These are phyloP conservation scores for Rhizophora mangle DNA, from an alignment of 345 rosid genomes.

Conservation along the genomic window DNA sequence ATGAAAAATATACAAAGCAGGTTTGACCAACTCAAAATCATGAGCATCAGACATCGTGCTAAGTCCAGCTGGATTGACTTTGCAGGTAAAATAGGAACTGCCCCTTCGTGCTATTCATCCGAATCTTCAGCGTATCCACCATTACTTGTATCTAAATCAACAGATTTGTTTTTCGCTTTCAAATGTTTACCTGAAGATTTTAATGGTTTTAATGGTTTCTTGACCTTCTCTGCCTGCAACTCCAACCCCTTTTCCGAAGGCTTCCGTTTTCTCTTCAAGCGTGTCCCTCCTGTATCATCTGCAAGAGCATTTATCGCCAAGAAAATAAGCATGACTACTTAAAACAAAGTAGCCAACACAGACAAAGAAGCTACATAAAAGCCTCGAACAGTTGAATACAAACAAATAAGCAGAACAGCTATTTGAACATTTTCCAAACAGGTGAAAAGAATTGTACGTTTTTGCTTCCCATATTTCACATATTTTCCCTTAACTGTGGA, in stretches of 20 bases:
- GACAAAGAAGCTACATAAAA: neutral
- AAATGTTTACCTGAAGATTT: slow-evolving; percentile 54
- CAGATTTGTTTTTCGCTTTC: slow-evolving; percentile 53
- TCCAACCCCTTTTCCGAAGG: slow-evolving; percentile 97
- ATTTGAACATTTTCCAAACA: no score
- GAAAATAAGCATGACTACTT: no score
- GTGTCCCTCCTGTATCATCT: slow-evolving; percentile 78
- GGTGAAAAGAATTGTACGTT: no score
- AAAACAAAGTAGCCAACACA: neutral
- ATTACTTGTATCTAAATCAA: slow-evolving; percentile 45
- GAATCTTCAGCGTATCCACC: slow-evolving; percentile 52
- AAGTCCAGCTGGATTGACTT: no score
- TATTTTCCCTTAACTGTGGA: neutral
- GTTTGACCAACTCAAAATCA: no score
- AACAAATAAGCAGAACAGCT: no score
- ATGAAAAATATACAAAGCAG: no score
- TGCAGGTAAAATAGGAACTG: no score
- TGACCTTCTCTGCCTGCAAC: slow-evolving; percentile 87
- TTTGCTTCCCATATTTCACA: no score
- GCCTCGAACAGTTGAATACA: neutral
- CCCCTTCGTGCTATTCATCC: slow-evolving; percentile 25
- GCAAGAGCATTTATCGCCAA: slow-evolving; percentile 25
- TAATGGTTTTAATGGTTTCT: slow-evolving; percentile 58
- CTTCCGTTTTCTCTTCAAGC: slow-evolving; percentile 69
- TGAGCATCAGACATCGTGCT: no score